Conservation (phyloP, 2,329 filamentous ascomycete species). For the Pseudogymnoascus destructans region DNA sequence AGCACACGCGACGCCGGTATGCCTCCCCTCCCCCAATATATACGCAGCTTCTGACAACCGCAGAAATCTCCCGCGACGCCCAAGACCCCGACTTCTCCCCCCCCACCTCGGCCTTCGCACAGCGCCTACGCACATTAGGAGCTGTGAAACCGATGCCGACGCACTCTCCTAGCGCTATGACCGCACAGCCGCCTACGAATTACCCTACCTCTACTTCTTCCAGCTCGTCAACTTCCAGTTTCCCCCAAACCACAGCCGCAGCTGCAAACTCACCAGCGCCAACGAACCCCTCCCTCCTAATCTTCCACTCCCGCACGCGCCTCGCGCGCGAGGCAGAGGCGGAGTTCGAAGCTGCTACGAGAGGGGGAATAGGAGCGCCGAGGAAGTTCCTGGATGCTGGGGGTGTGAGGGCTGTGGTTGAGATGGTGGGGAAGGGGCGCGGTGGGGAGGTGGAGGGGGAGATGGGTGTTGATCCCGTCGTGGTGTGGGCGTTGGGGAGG, state of each 20-base stretch:
- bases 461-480: not conserved
- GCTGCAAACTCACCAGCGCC: not conserved
- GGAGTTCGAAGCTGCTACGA: conserved; percentile 1
- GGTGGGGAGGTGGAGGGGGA: not conserved
- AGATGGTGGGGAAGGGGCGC: not conserved
- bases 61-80: conserved; percentile 7
- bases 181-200: not conserved
- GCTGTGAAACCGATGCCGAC: conserved; percentile 1
- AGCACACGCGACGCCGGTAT: not conserved
- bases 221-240: not conserved
- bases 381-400: not conserved
- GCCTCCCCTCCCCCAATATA: no score
- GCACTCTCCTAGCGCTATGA: not conserved
- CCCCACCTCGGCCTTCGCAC: not conserved
- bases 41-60: no score
- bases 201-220: not conserved
- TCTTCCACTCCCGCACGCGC: not conserved
- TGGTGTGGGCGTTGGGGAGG: not conserved
- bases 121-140: conserved; percentile 1
- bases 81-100: conserved; percentile 6
- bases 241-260: not conserved
- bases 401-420: not conserved
- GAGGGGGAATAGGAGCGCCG: not conserved
- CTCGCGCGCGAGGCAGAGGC: not conserved
- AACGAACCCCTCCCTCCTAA: not conserved